phyloP scores from a whole-genome alignment of 495 filamentous ascomycete genomes.

The Daldinia vernicosa region DNA sequence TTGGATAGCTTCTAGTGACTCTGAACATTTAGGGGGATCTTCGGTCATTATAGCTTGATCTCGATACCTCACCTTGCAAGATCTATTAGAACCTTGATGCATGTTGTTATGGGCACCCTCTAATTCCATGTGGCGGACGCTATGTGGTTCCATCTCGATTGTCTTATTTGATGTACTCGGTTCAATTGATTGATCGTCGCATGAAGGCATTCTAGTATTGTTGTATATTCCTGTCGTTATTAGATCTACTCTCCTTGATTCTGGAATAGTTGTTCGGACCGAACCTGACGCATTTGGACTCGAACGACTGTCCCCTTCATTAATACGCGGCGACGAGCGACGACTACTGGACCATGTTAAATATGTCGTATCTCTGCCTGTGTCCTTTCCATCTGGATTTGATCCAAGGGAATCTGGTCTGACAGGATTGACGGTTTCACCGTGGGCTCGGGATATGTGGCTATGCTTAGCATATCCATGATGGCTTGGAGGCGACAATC shows the following conservation, averaged over 20 bases:
- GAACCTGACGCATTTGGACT: slow-evolving; percentile 8
- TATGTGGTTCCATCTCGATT: background rate
- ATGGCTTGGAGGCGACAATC: background rate
- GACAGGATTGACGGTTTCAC: background rate
- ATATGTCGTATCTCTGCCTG: slow-evolving; percentile 38
- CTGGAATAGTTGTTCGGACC: slow-evolving; percentile 32
- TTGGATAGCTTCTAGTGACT: background rate
- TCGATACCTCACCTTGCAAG: slow-evolving; percentile 29
- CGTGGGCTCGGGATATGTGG: background rate
- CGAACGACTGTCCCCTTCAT: background rate
- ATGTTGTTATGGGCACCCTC: background rate
- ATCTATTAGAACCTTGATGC: background rate
- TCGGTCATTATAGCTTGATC: slow-evolving; percentile 41
- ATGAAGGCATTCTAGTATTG: slow-evolving; percentile 27
- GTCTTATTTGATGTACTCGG: background rate
- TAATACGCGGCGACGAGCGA: slow-evolving; percentile 22
- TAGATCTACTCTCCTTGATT: slow-evolving; percentile 25
- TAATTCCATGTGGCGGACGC: background rate
- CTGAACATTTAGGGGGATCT: slow-evolving; percentile 2
- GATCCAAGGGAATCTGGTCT: background rate
- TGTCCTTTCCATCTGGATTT: slow-evolving; percentile 7
- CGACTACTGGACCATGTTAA: slow-evolving; percentile 48
- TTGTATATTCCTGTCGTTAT: slow-evolving; percentile 42
- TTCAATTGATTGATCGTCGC: slow-evolving; percentile 10
- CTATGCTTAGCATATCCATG: background rate